Percentiles rank a stretch among this genome's conserved stretches.
Evolutionary conservation across 2,329 filamentous ascomycete species (phyloP).

Genomic region (Coccinonectria pachysandricola): DNA sequence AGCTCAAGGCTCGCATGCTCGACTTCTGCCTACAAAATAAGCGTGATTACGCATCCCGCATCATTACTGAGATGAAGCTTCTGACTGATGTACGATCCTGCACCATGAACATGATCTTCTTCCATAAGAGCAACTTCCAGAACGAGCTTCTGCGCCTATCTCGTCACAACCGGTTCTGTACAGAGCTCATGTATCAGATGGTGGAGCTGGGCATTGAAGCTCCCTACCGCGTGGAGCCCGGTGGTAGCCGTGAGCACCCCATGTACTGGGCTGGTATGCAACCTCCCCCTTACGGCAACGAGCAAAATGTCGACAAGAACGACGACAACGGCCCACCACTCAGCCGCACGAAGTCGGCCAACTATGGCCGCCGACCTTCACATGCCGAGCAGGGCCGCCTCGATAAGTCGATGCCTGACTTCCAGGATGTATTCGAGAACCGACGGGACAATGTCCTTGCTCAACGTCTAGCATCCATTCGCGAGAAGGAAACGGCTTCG

Average conservation of each 20-base stretch:
- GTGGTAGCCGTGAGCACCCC: conserved; percentile 58
- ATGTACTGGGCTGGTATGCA: conserved; percentile 39
- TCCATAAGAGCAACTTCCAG: conserved; percentile 96
- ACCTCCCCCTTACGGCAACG: conserved; percentile 25
- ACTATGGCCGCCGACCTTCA: conserved; percentile 12
- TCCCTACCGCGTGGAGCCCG: conserved; percentile 50
- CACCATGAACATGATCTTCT: conserved; percentile 87
- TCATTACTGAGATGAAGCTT: conserved; percentile 72
- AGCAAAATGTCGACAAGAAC: conserved; percentile 9
- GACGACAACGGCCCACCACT: conserved; percentile 5
- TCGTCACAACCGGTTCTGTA: conserved; percentile 89
- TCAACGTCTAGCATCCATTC: conserved; percentile 27
- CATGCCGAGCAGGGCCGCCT: conserved; percentile 23
- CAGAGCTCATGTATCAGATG: conserved; percentile 80
- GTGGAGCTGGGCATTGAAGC: conserved; percentile 77
- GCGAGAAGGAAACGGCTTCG: conserved; percentile 26
- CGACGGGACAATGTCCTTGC: conserved; percentile 27
- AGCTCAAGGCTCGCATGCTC: conserved; percentile 67
- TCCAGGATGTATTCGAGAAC: conserved; percentile 36
- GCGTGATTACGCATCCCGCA: conserved; percentile 78
- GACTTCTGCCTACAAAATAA: conserved; percentile 79
- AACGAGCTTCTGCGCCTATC: conserved; percentile 86
- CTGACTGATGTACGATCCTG: conserved; percentile 78
- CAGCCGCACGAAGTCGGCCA: conserved; percentile 6
- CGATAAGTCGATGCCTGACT: conserved; percentile 29